These are phyloP conservation scores for Apiospora phragmitis DNA, from an alignment of 2,329 filamentous ascomycete species.

Conservation along the genomic window DNA sequence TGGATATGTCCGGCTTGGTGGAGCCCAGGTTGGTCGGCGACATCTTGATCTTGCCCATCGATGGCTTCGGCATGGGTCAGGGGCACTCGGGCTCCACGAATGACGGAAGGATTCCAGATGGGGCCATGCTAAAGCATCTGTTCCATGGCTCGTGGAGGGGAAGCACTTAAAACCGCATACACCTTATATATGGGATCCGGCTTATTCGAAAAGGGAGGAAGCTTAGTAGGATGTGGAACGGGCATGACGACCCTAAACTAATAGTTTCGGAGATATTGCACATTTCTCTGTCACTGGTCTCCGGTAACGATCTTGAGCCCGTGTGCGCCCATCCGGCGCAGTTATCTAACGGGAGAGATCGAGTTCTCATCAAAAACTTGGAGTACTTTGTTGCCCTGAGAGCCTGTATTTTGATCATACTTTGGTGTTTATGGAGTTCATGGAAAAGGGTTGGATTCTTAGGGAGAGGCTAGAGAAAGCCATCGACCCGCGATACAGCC, in stretches of 20 bases:
- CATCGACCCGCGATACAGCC: neutral
- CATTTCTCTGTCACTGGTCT: neutral
- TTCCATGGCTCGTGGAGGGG: constrained; percentile 25
- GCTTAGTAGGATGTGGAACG: neutral
- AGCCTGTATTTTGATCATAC: neutral
- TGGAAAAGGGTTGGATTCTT: neutral
- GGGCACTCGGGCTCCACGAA: constrained; percentile 28
- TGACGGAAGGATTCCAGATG: constrained; percentile 26
- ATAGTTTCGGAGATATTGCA: neutral
- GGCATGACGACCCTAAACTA: neutral
- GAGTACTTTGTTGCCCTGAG: neutral
- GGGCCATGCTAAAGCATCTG: constrained; percentile 27
- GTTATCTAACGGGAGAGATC: neutral
- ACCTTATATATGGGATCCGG: neutral
- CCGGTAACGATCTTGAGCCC: neutral
- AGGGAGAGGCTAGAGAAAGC: neutral
- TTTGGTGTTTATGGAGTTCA: neutral
- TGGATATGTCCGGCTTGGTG: constrained; percentile 17
- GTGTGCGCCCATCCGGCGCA: neutral
- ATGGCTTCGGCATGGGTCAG: constrained; percentile 31
- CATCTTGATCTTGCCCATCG: constrained; percentile 27
- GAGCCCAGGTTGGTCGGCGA: constrained; percentile 18
- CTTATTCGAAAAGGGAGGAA: neutral
- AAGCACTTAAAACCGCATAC: neutral
- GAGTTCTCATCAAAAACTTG: neutral